Conservation (phyloP, 345 rosid genomes). For the Euphorbia pulcherrima region DNA sequence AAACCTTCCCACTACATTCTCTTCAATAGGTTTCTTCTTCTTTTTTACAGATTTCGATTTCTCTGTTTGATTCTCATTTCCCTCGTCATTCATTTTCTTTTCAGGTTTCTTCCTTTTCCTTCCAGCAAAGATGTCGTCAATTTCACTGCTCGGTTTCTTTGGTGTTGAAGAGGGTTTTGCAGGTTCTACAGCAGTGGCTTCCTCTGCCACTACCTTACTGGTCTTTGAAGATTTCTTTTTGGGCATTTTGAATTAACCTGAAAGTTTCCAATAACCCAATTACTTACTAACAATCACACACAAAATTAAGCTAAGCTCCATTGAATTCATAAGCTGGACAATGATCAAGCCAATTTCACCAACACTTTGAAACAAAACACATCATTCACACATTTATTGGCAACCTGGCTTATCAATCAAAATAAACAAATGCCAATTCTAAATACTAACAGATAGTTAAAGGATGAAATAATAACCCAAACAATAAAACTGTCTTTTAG, state of each 20-base stretch:
- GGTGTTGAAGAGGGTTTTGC: background rate
- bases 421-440: no score
- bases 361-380: no score
- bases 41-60: slow-evolving; percentile 20
- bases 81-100: background rate
- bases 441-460: no score
- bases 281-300: background rate
- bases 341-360: background rate
- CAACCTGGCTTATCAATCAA: no score
- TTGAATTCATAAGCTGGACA: background rate
- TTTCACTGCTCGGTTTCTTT: slow-evolving; percentile 23
- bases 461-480: background rate
- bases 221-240: slow-evolving; percentile 9
- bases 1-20: slow-evolving; percentile 14
- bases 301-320: background rate
- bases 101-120: slow-evolving; percentile 40
- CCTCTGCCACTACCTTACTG: background rate
- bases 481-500: no score
- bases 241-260: slow-evolving; percentile 6
- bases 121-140: slow-evolving; percentile 44
- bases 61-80: background rate
- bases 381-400: no score
- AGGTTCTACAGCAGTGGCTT: background rate
- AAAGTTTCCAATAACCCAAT: background rate
- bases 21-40: slow-evolving; percentile 11